A percentile compares a stretch with the other conserved stretches of the same genome.
These are phyloP conservation scores for Colletotrichum tofieldiae DNA, from an alignment of 2,329 filamentous ascomycete genomes.

Conservation along the genomic window DNA sequence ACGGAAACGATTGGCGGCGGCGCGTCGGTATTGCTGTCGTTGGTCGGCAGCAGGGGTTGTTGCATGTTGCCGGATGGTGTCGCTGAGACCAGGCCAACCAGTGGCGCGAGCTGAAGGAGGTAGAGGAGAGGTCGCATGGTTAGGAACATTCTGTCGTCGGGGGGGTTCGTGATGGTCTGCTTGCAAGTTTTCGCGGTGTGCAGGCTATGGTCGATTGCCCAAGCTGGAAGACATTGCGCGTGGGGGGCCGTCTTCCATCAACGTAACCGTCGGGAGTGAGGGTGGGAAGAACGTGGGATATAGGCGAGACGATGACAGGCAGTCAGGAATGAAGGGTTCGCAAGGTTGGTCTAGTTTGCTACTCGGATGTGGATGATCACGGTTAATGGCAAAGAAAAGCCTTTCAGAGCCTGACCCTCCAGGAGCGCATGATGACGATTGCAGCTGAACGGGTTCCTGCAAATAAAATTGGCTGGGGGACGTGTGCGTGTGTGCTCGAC, in stretches of 20 bases:
- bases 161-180: not conserved
- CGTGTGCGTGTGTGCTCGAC: slow-evolving; percentile 6
- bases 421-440: slow-evolving; percentile 39
- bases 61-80: slow-evolving; percentile 13
- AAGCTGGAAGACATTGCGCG: slow-evolving; percentile 31
- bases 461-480: slow-evolving; percentile 6
- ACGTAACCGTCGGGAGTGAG: not conserved
- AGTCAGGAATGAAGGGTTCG: slow-evolving; percentile 3
- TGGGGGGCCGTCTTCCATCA: not conserved
- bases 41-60: slow-evolving; percentile 12
- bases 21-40: slow-evolving; percentile 14
- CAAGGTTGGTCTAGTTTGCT: slow-evolving; percentile 9
- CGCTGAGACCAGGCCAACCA: slow-evolving; percentile 19
- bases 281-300: not conserved
- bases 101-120: slow-evolving; percentile 19
- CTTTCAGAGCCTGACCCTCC: slow-evolving; percentile 19
- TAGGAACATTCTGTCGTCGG: not conserved
- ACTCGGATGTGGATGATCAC: slow-evolving; percentile 25
- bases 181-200: not conserved
- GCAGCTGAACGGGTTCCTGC: slow-evolving; percentile 2
- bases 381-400: slow-evolving; percentile 8
- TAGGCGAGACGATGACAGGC: not conserved
- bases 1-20: slow-evolving; percentile 62
- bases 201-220: slow-evolving; percentile 18
- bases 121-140: slow-evolving; percentile 16